Evolutionary conservation across 768 basidiomycete genomes (phyloP).

Genomic region (Lactarius deliciosus): DNA sequence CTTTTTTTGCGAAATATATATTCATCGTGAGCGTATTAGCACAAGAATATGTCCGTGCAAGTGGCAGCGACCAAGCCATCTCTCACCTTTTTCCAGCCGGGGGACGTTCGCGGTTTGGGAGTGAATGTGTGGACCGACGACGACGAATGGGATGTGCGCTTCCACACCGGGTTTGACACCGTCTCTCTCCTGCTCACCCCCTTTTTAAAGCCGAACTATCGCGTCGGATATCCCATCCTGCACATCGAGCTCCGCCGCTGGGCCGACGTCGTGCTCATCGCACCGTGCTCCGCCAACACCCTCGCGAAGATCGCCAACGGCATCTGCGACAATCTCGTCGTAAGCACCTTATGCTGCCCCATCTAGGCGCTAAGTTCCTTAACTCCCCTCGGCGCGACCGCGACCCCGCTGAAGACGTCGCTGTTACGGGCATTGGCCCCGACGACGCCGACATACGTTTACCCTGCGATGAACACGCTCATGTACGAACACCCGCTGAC

Average conservation of each 20-base stretch:
- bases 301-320: conserved; percentile 91
- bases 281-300: conserved; percentile 97
- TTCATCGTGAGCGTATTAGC: conserved; percentile 43
- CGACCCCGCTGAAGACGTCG: conserved; percentile 51
- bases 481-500: conserved; percentile 98
- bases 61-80: conserved; percentile 81
- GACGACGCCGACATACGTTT: conserved; percentile 82
- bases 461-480: conserved; percentile 98
- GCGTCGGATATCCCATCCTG: conserved; percentile 87
- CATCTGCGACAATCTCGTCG: conserved; percentile 87
- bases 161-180: neutral
- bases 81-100: conserved; percentile 68
- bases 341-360: conserved; percentile 35
- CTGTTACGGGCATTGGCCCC: conserved; percentile 83
- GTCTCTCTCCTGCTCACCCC: neutral
- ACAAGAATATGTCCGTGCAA: conserved; percentile 71
- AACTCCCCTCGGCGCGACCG: neutral
- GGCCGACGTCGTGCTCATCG: conserved; percentile 94
- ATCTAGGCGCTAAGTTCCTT: too few relatives aligned
- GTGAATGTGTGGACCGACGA: conserved; percentile 82
- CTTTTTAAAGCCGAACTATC: conserved; percentile 56
- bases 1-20: neutral
- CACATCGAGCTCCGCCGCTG: conserved; percentile 94
- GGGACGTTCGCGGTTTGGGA: conserved; percentile 50
- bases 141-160: conserved; percentile 88